Conservation (phyloP, 139 green algal genomes). For the Chlorella vulgaris region DNA sequence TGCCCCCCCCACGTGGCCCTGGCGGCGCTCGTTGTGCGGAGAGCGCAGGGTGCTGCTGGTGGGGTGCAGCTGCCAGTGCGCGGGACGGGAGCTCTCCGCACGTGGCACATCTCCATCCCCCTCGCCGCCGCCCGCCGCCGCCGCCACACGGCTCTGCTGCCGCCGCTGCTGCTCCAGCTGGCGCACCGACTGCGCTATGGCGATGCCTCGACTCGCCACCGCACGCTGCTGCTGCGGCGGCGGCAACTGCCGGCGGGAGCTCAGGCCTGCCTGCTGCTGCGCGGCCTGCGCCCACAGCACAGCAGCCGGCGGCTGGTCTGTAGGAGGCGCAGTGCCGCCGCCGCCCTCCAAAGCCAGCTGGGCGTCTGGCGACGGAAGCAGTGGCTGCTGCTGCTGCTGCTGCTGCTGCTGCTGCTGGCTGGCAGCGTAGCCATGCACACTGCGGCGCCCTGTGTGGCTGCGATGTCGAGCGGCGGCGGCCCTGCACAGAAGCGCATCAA, state of each 20-base stretch:
- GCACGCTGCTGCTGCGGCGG: slow-evolving; percentile 12
- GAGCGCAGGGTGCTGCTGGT: slow-evolving; percentile 38
- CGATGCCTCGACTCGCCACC: neutral
- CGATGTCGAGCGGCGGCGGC: neutral
- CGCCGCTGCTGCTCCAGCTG: slow-evolving; percentile 34
- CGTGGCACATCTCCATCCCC: neutral
- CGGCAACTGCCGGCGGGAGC: neutral
- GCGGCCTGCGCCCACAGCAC: neutral
- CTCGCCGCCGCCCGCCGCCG: no score
- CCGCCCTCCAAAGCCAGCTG: neutral
- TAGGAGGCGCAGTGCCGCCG: neutral
- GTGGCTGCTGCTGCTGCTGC: neutral
- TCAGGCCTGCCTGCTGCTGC: neutral
- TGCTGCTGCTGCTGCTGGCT: neutral
- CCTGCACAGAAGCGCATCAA: neutral
- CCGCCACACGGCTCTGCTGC: slow-evolving; percentile 12
- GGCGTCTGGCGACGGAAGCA: no score
- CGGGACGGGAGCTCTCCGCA: slow-evolving; percentile 24
- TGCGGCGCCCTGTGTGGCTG: slow-evolving; percentile 26
- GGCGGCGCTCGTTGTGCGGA: neutral
- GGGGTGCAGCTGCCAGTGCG: slow-evolving; percentile 26
- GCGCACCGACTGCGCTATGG: slow-evolving; percentile 12
- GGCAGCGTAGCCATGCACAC: slow-evolving; percentile 1
- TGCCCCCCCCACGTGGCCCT: neutral
- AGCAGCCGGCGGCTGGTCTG: neutral